A percentile compares a stretch with the other conserved stretches of the same genome.
phyloP scores from a whole-genome alignment of 2,329 filamentous ascomycete species.

The Neofusicoccum ribis region DNA sequence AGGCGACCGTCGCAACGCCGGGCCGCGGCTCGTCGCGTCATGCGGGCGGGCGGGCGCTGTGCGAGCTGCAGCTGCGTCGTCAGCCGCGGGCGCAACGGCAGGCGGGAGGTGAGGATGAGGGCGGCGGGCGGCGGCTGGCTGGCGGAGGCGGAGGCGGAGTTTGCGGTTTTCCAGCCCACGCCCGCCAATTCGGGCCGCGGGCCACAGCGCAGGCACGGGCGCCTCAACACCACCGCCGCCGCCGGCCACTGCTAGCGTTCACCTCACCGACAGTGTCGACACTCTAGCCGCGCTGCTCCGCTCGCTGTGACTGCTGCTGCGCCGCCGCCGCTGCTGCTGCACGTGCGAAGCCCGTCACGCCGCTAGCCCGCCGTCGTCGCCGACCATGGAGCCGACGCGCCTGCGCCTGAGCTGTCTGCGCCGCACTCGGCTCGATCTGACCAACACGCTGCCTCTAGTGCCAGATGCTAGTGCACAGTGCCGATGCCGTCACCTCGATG shows the following conservation, averaged over 20 bases:
- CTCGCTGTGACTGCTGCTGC: neutral
- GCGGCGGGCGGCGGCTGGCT: neutral
- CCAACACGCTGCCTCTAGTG: neutral
- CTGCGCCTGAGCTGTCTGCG: neutral
- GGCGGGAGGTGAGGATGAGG: neutral
- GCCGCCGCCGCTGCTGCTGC: neutral
- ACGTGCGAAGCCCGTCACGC: neutral
- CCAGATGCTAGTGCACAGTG: neutral
- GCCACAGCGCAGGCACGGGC: neutral
- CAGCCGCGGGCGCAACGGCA: neutral
- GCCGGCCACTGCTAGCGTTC: neutral
- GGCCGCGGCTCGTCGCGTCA: neutral
- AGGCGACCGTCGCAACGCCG: neutral
- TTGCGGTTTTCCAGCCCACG: no score
- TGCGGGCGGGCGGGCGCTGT: neutral
- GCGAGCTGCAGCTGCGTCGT: neutral
- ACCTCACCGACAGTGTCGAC: conserved; percentile 1
- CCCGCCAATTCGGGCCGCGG: conserved; percentile 5
- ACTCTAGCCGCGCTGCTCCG: neutral
- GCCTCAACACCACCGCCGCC: neutral
- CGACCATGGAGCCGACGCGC: neutral
- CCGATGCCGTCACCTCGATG: neutral
- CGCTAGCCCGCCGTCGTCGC: neutral
- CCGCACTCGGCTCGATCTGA: neutral
- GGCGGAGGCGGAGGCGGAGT: no score